Percentiles rank a stretch among this genome's conserved stretches.
phyloP scores from a whole-genome alignment of 1,139 yeast genomes.

The Geotrichum phurueaensis region DNA sequence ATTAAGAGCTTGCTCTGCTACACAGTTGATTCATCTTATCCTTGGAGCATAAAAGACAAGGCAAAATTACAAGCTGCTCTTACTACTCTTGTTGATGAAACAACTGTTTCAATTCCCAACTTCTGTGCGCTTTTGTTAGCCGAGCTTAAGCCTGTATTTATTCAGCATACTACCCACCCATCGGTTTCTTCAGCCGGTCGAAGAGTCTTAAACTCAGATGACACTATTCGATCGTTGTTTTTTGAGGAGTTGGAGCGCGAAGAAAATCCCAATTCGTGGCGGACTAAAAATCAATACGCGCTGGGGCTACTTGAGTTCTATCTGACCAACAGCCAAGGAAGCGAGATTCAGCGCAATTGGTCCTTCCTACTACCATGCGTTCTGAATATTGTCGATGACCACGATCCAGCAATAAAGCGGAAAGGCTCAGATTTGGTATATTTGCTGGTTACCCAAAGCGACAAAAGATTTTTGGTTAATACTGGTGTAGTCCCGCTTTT shows the following conservation, averaged over 20 bases:
- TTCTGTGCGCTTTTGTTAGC: neutral
- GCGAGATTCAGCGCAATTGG: constrained; percentile 37
- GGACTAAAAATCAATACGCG: constrained; percentile 27
- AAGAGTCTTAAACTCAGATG: constrained; percentile 10
- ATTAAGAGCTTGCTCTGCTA: constrained; percentile 9
- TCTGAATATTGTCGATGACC: constrained; percentile 48
- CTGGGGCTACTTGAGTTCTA: constrained; percentile 35
- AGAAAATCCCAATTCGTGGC: constrained; percentile 33
- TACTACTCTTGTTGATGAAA: neutral
- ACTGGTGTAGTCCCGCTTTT: constrained; percentile 46
- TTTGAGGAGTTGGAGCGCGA: constrained; percentile 1
- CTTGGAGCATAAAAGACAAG: constrained; percentile 5
- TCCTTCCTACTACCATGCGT: constrained; percentile 45
- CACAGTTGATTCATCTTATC: constrained; percentile 4
- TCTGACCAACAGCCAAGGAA: constrained; percentile 25
- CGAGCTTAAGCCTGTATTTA: constrained; percentile 18
- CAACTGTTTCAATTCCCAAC: neutral
- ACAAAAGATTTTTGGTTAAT: constrained; percentile 28
- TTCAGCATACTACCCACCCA: constrained; percentile 17
- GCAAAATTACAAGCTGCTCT: neutral
- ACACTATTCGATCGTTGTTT: neutral
- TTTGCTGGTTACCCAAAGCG: constrained; percentile 28
- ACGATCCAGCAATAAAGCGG: constrained; percentile 42
- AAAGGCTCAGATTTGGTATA: constrained; percentile 41
- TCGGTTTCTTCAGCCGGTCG: constrained; percentile 22